phyloP scores from a whole-genome alignment of 768 basidiomycete genomes.

The Jaapia argillacea region DNA sequence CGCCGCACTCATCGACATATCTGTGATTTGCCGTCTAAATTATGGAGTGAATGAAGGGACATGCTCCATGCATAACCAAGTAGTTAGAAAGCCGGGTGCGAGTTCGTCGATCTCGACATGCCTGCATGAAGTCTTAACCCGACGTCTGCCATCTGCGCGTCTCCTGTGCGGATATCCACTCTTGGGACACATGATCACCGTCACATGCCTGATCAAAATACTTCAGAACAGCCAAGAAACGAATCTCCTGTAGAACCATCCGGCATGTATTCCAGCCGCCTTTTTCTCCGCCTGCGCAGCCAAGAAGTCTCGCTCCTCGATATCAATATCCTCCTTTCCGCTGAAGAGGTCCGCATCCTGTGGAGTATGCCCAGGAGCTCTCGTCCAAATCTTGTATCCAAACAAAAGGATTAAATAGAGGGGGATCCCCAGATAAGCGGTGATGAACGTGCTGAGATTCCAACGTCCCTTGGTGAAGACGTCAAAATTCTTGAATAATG shows the following conservation, averaged over 20 bases:
- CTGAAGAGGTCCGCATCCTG: conserved; percentile 49
- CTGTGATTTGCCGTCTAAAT: too few relatives aligned
- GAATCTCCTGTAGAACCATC: conserved; percentile 1
- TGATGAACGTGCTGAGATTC: conserved; percentile 7
- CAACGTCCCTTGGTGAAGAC: conserved; percentile 12
- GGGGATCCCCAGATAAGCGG: conserved; percentile 23
- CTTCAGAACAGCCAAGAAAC: conserved; percentile 1
- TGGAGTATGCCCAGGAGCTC: background rate
- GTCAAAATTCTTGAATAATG: conserved; percentile 40
- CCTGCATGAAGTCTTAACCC: too few relatives aligned
- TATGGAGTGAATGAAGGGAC: too few relatives aligned
- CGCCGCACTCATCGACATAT: too few relatives aligned
- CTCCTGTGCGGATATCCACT: too few relatives aligned
- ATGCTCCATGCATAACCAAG: too few relatives aligned
- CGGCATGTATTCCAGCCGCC: background rate
- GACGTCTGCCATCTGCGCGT: too few relatives aligned
- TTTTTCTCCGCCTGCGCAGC: conserved; percentile 25
- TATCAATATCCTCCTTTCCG: conserved; percentile 49
- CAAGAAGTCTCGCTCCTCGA: conserved; percentile 46
- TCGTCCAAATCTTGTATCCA: conserved; percentile 22
- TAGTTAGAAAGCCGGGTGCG: too few relatives aligned
- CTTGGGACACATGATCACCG: too few relatives aligned
- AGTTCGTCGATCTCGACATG: too few relatives aligned
- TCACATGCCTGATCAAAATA: background rate
- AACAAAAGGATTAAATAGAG: conserved; percentile 24